phyloP scores from a whole-genome alignment of 805 yeast species.

The Candida incommunis region DNA sequence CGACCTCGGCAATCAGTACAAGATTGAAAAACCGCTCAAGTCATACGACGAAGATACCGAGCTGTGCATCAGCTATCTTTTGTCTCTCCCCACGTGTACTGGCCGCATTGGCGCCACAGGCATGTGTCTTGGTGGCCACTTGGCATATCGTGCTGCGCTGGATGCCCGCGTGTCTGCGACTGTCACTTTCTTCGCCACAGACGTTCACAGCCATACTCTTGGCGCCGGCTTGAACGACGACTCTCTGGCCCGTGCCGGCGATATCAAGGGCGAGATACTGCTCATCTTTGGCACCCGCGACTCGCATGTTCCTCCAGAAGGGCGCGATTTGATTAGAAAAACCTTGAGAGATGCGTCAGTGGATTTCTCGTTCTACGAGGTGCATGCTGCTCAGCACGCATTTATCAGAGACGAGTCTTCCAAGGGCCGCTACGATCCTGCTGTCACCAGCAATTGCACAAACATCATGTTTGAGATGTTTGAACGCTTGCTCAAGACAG shows the following conservation, averaged over 20 bases:
- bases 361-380: conserved; percentile 56
- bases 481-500: conserved; percentile 50
- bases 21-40: conserved; percentile 48
- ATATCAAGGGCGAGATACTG: conserved; percentile 43
- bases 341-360: conserved; percentile 44
- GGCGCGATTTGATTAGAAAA: conserved; percentile 56
- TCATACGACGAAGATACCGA: conserved; percentile 67
- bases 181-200: conserved; percentile 70
- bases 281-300: conserved; percentile 67
- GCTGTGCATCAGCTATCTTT: conserved; percentile 48
- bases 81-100: conserved; percentile 43
- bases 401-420: conserved; percentile 66
- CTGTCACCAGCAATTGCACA: conserved; percentile 51
- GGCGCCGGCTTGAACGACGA: conserved; percentile 56
- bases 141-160: conserved; percentile 57
- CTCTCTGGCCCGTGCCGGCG: conserved; percentile 44
- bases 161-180: conserved; percentile 52
- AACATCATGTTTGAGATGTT: conserved; percentile 60
- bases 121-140: conserved; percentile 78
- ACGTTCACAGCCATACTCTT: conserved; percentile 53
- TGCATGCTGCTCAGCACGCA: conserved; percentile 73
- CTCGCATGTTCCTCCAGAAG: conserved; percentile 67
- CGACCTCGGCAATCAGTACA: conserved; percentile 56
- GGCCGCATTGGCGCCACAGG: conserved; percentile 74
- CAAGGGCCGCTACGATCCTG: conserved; percentile 75